Percentiles rank a stretch among this genome's conserved stretches.
phyloP scores from a whole-genome alignment of 2,329 filamentous ascomycete species.

The Monilinia polystroma region DNA sequence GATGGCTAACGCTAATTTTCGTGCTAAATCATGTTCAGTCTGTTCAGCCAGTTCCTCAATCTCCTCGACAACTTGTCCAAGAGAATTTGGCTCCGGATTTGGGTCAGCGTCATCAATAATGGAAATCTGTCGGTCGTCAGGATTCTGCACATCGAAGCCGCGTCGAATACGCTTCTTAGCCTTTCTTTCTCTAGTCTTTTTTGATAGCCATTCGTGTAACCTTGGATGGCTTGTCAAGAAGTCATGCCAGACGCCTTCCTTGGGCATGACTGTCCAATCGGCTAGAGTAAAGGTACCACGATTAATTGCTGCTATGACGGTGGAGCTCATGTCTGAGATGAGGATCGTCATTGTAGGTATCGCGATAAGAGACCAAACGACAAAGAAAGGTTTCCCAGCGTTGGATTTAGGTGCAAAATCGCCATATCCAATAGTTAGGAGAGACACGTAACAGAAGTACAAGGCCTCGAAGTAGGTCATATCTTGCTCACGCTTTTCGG shows the following conservation, averaged over 20 bases:
- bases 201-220: slow-evolving; percentile 43
- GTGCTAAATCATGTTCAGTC: slow-evolving; percentile 51
- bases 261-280: slow-evolving; percentile 65
- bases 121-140: slow-evolving; percentile 36
- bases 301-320: slow-evolving; percentile 62
- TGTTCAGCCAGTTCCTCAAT: slow-evolving; percentile 40
- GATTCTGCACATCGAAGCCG: slow-evolving; percentile 39
- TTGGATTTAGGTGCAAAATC: slow-evolving; percentile 64
- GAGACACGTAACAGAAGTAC: slow-evolving; percentile 68
- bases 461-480: slow-evolving; percentile 64
- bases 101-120: not conserved
- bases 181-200: slow-evolving; percentile 43
- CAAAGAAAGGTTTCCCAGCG: slow-evolving; percentile 66
- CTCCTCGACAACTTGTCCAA: slow-evolving; percentile 36
- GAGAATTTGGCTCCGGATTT: slow-evolving; percentile 20
- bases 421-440: slow-evolving; percentile 69
- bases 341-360: slow-evolving; percentile 71
- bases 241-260: slow-evolving; percentile 53
- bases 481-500: slow-evolving; percentile 52
- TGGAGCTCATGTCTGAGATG: slow-evolving; percentile 62
- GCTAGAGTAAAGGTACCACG: slow-evolving; percentile 59
- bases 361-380: slow-evolving; percentile 67
- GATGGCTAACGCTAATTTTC: slow-evolving; percentile 57
- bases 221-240: slow-evolving; percentile 51
- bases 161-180: slow-evolving; percentile 45